Conservation (phyloP, 2,329 filamentous ascomycete species). For the Waltergamsia citrina region DNA sequence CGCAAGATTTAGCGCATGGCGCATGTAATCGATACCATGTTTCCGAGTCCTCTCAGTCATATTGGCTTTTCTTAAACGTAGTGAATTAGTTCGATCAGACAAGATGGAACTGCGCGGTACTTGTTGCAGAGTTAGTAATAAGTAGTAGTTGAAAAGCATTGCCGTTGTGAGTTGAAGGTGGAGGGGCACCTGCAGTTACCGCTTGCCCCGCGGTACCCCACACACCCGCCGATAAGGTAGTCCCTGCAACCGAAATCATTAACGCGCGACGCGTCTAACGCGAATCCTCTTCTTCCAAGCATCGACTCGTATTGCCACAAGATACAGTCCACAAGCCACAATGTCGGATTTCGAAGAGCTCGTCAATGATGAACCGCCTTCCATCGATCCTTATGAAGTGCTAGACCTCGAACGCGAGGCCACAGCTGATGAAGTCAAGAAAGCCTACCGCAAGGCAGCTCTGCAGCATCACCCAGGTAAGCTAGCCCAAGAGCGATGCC, state of each 20-base stretch:
- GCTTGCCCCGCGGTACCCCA: background rate
- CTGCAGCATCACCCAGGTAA: slow-evolving; percentile 79
- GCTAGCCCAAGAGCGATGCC: slow-evolving; percentile 7
- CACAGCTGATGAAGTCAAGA: slow-evolving; percentile 72
- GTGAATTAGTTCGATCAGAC: too few relatives aligned
- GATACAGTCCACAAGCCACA: slow-evolving; percentile 6
- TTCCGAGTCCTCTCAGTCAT: background rate
- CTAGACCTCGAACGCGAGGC: slow-evolving; percentile 64
- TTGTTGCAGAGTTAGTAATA: background rate
- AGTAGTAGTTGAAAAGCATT: background rate
- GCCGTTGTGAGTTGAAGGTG: background rate
- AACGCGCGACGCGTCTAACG: slow-evolving; percentile 2
- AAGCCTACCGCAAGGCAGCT: slow-evolving; percentile 84
- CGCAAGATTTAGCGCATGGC: slow-evolving; percentile 65
- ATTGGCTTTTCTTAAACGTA: background rate
- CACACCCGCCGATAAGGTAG: background rate
- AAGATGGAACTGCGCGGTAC: background rate
- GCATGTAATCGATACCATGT: slow-evolving; percentile 47
- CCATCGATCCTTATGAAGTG: slow-evolving; percentile 69
- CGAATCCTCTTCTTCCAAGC: background rate
- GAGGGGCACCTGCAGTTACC: background rate
- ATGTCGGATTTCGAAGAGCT: slow-evolving; percentile 45
- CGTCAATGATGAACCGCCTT: slow-evolving; percentile 47
- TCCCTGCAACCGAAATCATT: background rate
- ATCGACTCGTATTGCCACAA: background rate